phyloP scores from a whole-genome alignment of 2,329 filamentous ascomycete species.

The Diaporthe sp. region DNA sequence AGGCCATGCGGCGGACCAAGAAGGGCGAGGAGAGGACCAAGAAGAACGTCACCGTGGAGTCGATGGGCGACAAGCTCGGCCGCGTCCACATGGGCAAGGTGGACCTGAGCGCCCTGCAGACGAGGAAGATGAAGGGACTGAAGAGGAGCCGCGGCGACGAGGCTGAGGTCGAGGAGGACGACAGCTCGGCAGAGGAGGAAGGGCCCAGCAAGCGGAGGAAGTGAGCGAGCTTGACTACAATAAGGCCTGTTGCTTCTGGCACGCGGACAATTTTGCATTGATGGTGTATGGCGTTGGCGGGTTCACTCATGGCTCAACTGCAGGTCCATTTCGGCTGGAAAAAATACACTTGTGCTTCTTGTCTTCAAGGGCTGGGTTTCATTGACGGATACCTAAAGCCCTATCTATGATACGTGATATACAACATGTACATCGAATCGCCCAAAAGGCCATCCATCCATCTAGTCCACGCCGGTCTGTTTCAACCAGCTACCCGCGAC shows the following conservation, averaged over 20 bases:
- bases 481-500: neutral
- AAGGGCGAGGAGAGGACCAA: slow-evolving; percentile 82
- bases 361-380: neutral
- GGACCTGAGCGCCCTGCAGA: slow-evolving; percentile 89
- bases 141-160: slow-evolving; percentile 82
- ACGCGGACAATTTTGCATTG: slow-evolving; percentile 29
- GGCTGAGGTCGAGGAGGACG: slow-evolving; percentile 65
- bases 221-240: slow-evolving; percentile 40
- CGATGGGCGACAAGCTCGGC: slow-evolving; percentile 96
- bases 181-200: slow-evolving; percentile 53
- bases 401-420: neutral
- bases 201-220: slow-evolving; percentile 55
- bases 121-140: slow-evolving; percentile 98
- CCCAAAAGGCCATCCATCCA: neutral
- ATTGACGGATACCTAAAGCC: neutral
- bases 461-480: neutral
- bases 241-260: neutral
- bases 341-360: slow-evolving; percentile 9
- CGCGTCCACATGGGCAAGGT: slow-evolving; percentile 92
- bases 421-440: neutral
- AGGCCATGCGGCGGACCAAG: slow-evolving; percentile 89
- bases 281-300: slow-evolving; percentile 41
- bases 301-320: slow-evolving; percentile 10
- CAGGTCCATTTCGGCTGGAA: slow-evolving; percentile 12
- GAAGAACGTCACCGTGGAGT: slow-evolving; percentile 95